Evolutionary conservation across 495 filamentous ascomycete species (phyloP).

Genomic region (Podospora pseudoanserina): DNA sequence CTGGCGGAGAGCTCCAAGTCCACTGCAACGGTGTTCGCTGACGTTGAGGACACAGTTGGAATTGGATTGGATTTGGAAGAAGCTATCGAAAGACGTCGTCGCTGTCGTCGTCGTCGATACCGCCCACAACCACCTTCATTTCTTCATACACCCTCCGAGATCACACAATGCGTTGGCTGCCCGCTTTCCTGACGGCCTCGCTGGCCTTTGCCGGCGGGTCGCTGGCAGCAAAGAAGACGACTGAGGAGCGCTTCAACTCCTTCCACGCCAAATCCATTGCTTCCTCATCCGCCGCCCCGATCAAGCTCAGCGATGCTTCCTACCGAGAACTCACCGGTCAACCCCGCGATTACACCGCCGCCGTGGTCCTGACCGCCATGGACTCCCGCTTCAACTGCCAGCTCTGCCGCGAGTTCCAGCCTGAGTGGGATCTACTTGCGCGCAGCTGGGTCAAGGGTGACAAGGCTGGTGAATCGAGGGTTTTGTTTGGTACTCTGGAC

Average conservation of each 20-base stretch:
- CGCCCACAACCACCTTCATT: conserved; percentile 3
- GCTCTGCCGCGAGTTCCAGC: conserved; percentile 84
- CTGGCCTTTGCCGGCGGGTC: conserved; percentile 47
- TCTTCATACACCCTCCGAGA: conserved; percentile 11
- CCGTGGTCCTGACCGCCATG: conserved; percentile 81
- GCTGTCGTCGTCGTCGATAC: conserved; percentile 21
- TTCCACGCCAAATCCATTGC: conserved; percentile 66
- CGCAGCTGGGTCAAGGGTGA: conserved; percentile 85
- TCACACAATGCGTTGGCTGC: conserved; percentile 50
- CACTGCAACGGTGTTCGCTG: conserved; percentile 10
- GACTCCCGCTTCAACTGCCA: conserved; percentile 81
- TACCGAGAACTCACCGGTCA: conserved; percentile 71
- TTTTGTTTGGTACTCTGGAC: conserved; percentile 84
- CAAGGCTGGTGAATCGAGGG: conserved; percentile 63
- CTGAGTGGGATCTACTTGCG: conserved; percentile 87
- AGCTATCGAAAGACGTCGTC: conserved; percentile 5
- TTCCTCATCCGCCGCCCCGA: conserved; percentile 45
- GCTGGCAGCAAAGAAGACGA: conserved; percentile 55
- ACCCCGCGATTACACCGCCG: conserved; percentile 79
- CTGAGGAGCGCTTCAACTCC: conserved; percentile 57
- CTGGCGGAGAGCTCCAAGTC: conserved; percentile 4
- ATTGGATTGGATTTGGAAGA: background rate
- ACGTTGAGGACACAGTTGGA: conserved; percentile 21
- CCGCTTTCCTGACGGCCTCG: conserved; percentile 55
- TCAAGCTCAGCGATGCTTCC: conserved; percentile 70